Base-by-base conservation (phyloP, 106 monocot species). In the Xerophyta viscosa region DNA sequence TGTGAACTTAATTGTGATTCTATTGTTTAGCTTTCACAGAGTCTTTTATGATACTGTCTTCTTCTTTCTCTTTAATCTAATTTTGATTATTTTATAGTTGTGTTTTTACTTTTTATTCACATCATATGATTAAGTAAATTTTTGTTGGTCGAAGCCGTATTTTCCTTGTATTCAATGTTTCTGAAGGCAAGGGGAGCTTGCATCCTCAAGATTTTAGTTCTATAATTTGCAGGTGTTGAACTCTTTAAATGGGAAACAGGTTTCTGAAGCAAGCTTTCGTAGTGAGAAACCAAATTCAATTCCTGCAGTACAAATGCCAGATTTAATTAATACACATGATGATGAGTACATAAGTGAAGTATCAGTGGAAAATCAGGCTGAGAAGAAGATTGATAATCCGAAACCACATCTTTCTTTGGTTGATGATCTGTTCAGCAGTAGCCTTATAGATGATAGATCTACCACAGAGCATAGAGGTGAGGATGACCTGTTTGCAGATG, bases 401-500 rank as follows among this genome's bases (percentile, higher is more conserved):
- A 65, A 33, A 24, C 27, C 72, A 64, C 41, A 58, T 43, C 52
- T 44, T 72, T 69, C 71, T 54, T 45, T 81, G 12, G 68, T 86
- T 36, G 89, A 88, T 73, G 84, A 88, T 68, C 68, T 89, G 9
- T 82, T 89, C 45, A 82, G 69, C 4, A 37, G 48, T 71, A 68
- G 50, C 31, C 44, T 67, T 23, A 46, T 70, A 53, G 27, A 62
- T 37, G 70, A 52, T 37, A 20, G 27, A 26, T 66, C 20, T 50
- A 72, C 57, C 48, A 31, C 27, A 37, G 56, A 36, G 26, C 58
- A 58, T 48, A 54, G 52, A 36, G 70, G 58, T 52, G 70, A 59
- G 27, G 60, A 62, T 54, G 96, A 96, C 66, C 88, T 88, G 44
- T 96, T 96, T 75, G 81, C 89, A 20, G 89, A 86, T 60, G 96